These are phyloP conservation scores for Punctularia strigosozonata DNA, from an alignment of 768 basidiomycete species.

Conservation along the genomic window DNA sequence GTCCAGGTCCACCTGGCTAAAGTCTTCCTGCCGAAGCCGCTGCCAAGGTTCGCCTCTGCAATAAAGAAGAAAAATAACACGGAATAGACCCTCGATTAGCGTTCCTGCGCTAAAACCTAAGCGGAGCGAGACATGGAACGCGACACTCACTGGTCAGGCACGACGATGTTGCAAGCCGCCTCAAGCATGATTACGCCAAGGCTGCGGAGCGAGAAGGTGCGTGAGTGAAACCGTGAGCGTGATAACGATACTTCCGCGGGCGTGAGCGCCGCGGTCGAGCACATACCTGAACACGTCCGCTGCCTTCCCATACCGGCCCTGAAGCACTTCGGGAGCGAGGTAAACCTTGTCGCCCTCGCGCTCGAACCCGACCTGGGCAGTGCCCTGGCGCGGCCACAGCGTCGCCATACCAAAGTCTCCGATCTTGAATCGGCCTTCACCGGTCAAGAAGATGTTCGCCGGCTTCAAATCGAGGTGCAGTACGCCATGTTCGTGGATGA, in stretches of 20 bases:
- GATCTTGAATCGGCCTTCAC: slow-evolving; percentile 83
- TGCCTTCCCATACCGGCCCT: slow-evolving; percentile 83
- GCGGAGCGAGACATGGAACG: background rate
- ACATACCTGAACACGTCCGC: slow-evolving; percentile 91
- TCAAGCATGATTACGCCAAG: slow-evolving; percentile 95
- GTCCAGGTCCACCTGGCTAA: slow-evolving; percentile 68
- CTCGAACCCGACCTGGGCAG: slow-evolving; percentile 50
- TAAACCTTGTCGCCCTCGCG: slow-evolving; percentile 97
- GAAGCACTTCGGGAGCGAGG: slow-evolving; percentile 90
- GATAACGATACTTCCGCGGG: too few relatives aligned
- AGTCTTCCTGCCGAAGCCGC: slow-evolving; percentile 81
- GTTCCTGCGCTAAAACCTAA: background rate
- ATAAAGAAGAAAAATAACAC: slow-evolving; percentile 6
- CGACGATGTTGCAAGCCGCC: slow-evolving; percentile 89
- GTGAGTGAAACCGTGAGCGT: slow-evolving; percentile 28
- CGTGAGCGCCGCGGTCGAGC: background rate
- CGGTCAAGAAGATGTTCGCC: slow-evolving; percentile 88
- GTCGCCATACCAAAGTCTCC: slow-evolving; percentile 99
- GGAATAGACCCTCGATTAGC: background rate
- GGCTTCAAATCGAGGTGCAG: slow-evolving; percentile 97
- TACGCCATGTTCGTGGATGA: slow-evolving; percentile 81
- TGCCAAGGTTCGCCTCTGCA: slow-evolving; percentile 90
- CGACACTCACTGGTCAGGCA: slow-evolving; percentile 83
- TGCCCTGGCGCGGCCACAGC: slow-evolving; percentile 60
- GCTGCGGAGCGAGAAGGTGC: slow-evolving; percentile 33